Base-by-base conservation (phyloP, 139 green algal genomes). In the Picochlorum sp. region DNA sequence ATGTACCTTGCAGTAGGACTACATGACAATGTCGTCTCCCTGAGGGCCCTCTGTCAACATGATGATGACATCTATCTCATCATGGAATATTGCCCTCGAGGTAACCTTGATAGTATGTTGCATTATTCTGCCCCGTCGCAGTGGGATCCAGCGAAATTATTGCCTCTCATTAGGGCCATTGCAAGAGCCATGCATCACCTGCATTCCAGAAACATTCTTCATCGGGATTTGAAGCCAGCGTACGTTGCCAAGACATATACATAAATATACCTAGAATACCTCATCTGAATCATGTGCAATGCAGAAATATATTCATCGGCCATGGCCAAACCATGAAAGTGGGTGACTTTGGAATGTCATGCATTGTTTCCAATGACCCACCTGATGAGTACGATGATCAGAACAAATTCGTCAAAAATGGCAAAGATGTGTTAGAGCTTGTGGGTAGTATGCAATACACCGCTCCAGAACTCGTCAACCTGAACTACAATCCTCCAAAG, bases 161-260 rank as follows among this genome's bases (percentile, higher is more conserved):
- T 76, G 45, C 70, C 70, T 38, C 70, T 76, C 55, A 65, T 76
- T 55, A 63, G 70, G 37, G 60, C 55, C 56, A 56, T 76, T 10
- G 70, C 70, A 21, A 56, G 70, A 18, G 72, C 72, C 49, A 73
- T 91, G 79, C 62, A 77, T 6, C 88, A 96, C 74, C 75, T 96
- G 45, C 88, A 96, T 79, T 81, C 72, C 16, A 82, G 82, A 44
- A 78, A 85, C 44, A 88, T 95, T 55, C 60, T 95, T 51, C 88
- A 95, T 69, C 38, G 78, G n/a, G 80, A 86, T 57, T 49, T 86
- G 3, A 86, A 86, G 63, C 68, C 71, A 3, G 68, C 47, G 47
- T 54, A 54, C 47, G 47, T 54, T 41, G 8, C 34, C 4, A 5
- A 30, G 28, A 30, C 3, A 30, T 30, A 30, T 30, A 30, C 4